Percentiles rank a stretch among this genome's conserved stretches.
phyloP scores from a whole-genome alignment of 2,329 filamentous ascomycete genomes.

The Aschersonia sp. region DNA sequence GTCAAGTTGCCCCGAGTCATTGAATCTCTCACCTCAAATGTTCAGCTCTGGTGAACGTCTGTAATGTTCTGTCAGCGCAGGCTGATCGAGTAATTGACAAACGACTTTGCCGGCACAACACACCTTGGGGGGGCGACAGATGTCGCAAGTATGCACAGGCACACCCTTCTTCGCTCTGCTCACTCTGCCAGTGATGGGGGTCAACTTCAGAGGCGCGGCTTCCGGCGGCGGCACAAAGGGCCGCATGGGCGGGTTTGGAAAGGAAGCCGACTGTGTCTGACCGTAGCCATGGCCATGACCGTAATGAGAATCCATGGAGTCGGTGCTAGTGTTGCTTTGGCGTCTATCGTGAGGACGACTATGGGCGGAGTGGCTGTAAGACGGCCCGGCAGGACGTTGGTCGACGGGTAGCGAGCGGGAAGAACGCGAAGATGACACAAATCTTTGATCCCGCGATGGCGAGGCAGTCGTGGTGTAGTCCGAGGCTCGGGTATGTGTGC shows the following conservation, averaged over 20 bases:
- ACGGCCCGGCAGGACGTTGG: constrained; percentile 9
- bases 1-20: constrained; percentile 2
- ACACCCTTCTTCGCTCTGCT: constrained; percentile 45
- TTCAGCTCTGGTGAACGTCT: constrained; percentile 50
- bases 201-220: constrained; percentile 29
- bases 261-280: constrained; percentile 9
- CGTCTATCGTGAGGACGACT: constrained; percentile 14
- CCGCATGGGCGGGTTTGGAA: constrained; percentile 18
- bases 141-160: constrained; percentile 39
- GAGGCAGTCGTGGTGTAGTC: constrained; percentile 13
- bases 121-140: constrained; percentile 37
- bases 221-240: constrained; percentile 25
- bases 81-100: too few species aligned
- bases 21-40: constrained; percentile 35
- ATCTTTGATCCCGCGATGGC: constrained; percentile 18
- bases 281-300: constrained; percentile 10
- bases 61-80: neutral
- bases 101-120: neutral
- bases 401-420: constrained; percentile 12
- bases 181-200: constrained; percentile 40
- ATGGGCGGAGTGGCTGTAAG: constrained; percentile 12
- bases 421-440: constrained; percentile 16
- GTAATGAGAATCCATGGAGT: constrained; percentile 31
- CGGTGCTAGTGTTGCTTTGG: constrained; percentile 30
- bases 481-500: constrained; percentile 6